Percentiles rank a stretch among this genome's conserved stretches.
phyloP scores from a whole-genome alignment of 2,329 filamentous ascomycete species.

The Nemania bipapillata region DNA sequence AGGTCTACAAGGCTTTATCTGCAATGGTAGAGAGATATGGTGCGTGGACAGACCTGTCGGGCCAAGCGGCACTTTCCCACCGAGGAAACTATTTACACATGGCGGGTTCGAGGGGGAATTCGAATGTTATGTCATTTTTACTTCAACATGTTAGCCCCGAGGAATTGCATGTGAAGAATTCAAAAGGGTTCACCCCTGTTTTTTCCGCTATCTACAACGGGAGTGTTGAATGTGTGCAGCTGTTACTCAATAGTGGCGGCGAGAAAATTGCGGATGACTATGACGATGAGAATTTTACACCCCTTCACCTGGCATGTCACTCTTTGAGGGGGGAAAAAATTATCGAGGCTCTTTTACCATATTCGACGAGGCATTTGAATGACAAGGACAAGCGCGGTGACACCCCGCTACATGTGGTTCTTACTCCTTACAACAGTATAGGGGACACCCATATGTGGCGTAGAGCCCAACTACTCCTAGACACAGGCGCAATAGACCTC shows the following conservation, averaged over 20 bases:
- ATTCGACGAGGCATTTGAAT: background rate
- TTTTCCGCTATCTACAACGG: background rate
- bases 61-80: background rate
- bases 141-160: conserved; percentile 5
- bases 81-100: background rate
- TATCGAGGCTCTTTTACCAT: background rate
- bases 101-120: background rate
- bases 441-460: background rate
- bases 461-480: background rate
- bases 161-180: background rate
- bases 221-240: background rate
- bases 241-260: background rate
- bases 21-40: background rate
- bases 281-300: background rate
- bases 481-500: background rate
- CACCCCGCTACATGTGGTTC: background rate
- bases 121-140: conserved; percentile 5
- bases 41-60: background rate
- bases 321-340: background rate
- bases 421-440: background rate
- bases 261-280: background rate
- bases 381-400: background rate
- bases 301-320: background rate
- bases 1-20: background rate
- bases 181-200: background rate